Evolutionary conservation across 1,139 yeast genomes (phyloP), one percentile per base, ranked within the genome.

Genomic region (Magnusiomyces fungicola): DNA sequence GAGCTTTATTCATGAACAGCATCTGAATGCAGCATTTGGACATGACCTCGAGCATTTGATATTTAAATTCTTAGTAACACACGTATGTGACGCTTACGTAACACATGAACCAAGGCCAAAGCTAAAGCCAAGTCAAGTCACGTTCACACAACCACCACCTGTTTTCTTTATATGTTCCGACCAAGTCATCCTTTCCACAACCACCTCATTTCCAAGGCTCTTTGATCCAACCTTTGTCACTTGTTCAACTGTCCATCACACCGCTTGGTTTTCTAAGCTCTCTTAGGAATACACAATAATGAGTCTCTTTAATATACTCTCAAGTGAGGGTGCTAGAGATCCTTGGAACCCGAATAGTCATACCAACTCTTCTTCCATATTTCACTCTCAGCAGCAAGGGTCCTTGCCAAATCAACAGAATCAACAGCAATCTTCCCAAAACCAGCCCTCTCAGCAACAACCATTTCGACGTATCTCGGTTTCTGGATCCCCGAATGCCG

Each of bases 121-220:
- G n/a, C n/a, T n/a, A n/a, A n/a, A n/a, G n/a, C n/a, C n/a, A n/a
- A n/a, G n/a, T n/a, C n/a, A n/a, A n/a, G n/a, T n/a, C n/a, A n/a
- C n/a, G n/a, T n/a, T n/a, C n/a, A 34, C 38, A 34, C 38, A 34
- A 34, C 38, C 38, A 34, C 38, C 38, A 34, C 19, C 19, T 27
- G 10, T 27, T 27, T 34, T 23, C n/a, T n/a, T n/a, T n/a, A n/a
- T n/a, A n/a, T n/a, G n/a, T n/a, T n/a, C n/a, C n/a, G n/a, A n/a
- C 9, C 36, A 32, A 18, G 18, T 32, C 36, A 32, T 27, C 12
- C 12, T 18, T 32, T 32, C 16, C 34, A 32, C 34, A n/a, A 6
- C n/a, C 16, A 32, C 34, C 34, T 14, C 34, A 32, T 32, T 14
- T 7, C 34, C 34, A 32, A 32, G 5, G 9, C n/a, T 14, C n/a